A percentile compares a stretch with the other conserved stretches of the same genome.
These are phyloP conservation scores for Penicillium sp. DNA, from an alignment of 2,329 filamentous ascomycete genomes.

Conservation along the genomic window DNA sequence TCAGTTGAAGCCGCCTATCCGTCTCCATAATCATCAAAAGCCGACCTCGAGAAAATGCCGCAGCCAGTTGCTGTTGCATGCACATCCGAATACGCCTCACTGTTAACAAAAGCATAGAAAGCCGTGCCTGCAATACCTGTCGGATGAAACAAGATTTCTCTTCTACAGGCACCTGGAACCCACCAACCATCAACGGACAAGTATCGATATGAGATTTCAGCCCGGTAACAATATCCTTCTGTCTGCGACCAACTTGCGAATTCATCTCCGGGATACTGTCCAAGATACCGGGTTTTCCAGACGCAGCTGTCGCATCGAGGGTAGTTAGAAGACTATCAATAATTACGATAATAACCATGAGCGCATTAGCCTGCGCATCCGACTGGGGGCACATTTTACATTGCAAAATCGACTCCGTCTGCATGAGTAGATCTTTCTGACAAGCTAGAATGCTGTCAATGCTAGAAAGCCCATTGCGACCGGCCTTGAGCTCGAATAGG, in stretches of 20 bases:
- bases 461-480: constrained; percentile 19
- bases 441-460: constrained; percentile 33
- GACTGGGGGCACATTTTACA: constrained; percentile 32
- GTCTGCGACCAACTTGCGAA: background rate
- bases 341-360: constrained; percentile 36
- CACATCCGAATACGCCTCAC: constrained; percentile 32
- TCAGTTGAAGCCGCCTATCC: constrained; percentile 32
- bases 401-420: constrained; percentile 34
- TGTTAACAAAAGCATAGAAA: constrained; percentile 33
- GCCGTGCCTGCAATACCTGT: constrained; percentile 29
- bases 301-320: constrained; percentile 27
- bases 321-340: constrained; percentile 35
- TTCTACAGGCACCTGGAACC: constrained; percentile 30
- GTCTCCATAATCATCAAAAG: constrained; percentile 38
- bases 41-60: constrained; percentile 26
- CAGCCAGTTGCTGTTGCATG: constrained; percentile 28
- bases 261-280: constrained; percentile 8
- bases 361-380: constrained; percentile 27
- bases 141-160: constrained; percentile 34
- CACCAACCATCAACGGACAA: constrained; percentile 33
- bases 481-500: constrained; percentile 8
- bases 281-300: constrained; percentile 15
- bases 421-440: constrained; percentile 32
- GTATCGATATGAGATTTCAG: constrained; percentile 29
- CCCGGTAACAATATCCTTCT: background rate